Evolutionary conservation across 192 early-diverging fungal species (phyloP).

Genomic region (Mortierella antarctica): DNA sequence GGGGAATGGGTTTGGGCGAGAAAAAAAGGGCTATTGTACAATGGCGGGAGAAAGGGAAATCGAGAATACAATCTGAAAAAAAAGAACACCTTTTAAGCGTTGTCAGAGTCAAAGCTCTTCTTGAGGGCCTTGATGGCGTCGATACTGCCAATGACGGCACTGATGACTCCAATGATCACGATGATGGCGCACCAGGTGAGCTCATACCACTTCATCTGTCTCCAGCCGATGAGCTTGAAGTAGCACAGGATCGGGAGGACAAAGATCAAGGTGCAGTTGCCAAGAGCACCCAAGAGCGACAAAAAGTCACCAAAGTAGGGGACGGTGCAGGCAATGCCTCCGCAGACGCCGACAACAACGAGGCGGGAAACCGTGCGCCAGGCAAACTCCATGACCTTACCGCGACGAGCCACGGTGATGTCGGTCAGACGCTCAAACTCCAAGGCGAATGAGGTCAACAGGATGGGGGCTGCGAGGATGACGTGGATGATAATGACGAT

Average conservation of each 20-base stretch:
- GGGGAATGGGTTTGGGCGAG: too few relatives aligned
- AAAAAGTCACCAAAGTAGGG: conserved; percentile 86
- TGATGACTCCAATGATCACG: conserved; percentile 69
- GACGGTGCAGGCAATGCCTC: conserved; percentile 71
- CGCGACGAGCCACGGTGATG: conserved; percentile 67
- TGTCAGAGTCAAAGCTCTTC: conserved; percentile 37
- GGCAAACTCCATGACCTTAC: conserved; percentile 60
- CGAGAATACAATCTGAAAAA: too few relatives aligned
- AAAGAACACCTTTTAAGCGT: too few relatives aligned
- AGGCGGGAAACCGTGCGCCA: conserved; percentile 68
- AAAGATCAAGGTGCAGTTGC: conserved; percentile 85
- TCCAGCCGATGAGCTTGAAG: conserved; percentile 77
- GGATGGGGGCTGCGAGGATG: conserved; percentile 82
- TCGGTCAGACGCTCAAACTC: conserved; percentile 78
- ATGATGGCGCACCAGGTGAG: conserved; percentile 64
- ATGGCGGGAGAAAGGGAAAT: too few relatives aligned
- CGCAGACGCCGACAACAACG: conserved; percentile 62
- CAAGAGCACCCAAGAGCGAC: conserved; percentile 85
- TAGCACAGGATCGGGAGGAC: conserved; percentile 85
- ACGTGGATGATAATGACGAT: conserved; percentile 85
- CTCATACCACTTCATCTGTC: conserved; percentile 58
- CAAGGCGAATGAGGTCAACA: conserved; percentile 77
- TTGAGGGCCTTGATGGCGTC: conserved; percentile 70
- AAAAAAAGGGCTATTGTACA: too few relatives aligned
- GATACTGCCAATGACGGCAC: conserved; percentile 72